These are phyloP conservation scores for Danielozyma ontarioensis DNA, from an alignment of 805 yeast species.

Conservation along the genomic window DNA sequence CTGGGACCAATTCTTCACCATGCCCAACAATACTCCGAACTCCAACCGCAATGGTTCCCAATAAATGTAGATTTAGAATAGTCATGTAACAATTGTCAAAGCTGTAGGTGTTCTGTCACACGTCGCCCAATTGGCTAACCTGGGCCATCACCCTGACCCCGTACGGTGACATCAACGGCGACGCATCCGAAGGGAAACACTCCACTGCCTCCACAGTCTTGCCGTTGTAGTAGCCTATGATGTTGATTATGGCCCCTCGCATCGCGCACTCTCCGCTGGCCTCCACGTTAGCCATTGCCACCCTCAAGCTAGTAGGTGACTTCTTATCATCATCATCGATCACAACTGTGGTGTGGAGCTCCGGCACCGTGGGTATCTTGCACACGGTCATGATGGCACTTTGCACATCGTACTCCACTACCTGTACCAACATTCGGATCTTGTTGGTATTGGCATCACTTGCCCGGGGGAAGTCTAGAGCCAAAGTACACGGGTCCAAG, in stretches of 20 bases:
- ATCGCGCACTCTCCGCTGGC: too few species aligned
- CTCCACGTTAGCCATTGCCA: too few species aligned
- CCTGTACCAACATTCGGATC: constrained; percentile 27
- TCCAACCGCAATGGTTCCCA: not conserved
- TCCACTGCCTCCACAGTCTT: constrained; percentile 14
- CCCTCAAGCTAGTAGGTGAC: not conserved
- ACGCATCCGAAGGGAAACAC: constrained; percentile 14
- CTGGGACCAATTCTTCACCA: constrained; percentile 61
- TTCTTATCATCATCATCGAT: not conserved
- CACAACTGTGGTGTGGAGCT: constrained; percentile 5
- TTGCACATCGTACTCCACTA: constrained; percentile 12
- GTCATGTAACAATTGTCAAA: not conserved
- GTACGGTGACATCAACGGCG: too few species aligned
- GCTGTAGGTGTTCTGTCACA: too few species aligned
- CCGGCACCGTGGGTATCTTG: constrained; percentile 13
- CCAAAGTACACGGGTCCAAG: constrained; percentile 20
- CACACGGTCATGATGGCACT: constrained; percentile 9
- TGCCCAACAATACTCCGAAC: constrained; percentile 1
- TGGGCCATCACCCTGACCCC: too few species aligned
- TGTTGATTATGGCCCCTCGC: constrained; percentile 24
- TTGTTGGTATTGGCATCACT: constrained; percentile 12
- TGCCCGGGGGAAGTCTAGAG: constrained; percentile 18
- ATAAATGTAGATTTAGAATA: too few species aligned
- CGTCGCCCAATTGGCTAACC: too few species aligned
- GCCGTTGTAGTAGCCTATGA: constrained; percentile 31